Evolutionary conservation across 108 stramenopile genomes (phyloP), one percentile per base, ranked within the genome.

Genomic region (Cyclostephanos invisitatus): DNA sequence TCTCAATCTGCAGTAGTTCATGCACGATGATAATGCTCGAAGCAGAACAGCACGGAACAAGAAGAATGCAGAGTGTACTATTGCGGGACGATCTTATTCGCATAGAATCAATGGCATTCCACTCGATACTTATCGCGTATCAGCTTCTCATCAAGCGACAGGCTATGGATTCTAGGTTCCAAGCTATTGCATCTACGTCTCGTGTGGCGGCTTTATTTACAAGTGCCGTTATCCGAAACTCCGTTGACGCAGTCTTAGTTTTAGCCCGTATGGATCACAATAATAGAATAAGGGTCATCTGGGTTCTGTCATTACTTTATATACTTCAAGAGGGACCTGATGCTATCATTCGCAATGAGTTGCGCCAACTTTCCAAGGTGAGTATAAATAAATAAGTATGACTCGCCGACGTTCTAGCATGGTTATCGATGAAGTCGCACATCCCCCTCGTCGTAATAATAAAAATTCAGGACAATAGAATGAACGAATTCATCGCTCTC

Each of bases 291-390:
- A 68, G 94, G 57, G 78, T 72, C 10, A 51, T 82, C 5, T 95
- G 94, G 94, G 61, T 95, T 25, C 67, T 91, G 5, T 85, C 85
- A 46, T 72, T 95, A 21, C 76, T 90, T 3, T 92, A 91, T 64
- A 72, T 91, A 46, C 84, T 92, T 0, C 94, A 95, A 85, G 94
- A 95, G 74, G 83, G 86, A 21, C 94, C 94, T 18, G 94, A 92
- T 59, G 76, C 67, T n/a, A 44, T 91, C n/a, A 29, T 92, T 27
- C 64, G 91, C 22, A 68, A 85, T 63, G 58, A 62, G 62, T 64
- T 95, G 48, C 65, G 89, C 24, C 64, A 61, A 0, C 88, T 85
- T 70, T 88, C 88, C 65, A 64, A 73, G 58, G 91, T 86, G 68
- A 80, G 78, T 54, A 17, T 18, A 42, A 0, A 25, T 18, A 6